phyloP scores from a whole-genome alignment of 2,329 filamentous ascomycete species.

The Monosporascus sp. region DNA sequence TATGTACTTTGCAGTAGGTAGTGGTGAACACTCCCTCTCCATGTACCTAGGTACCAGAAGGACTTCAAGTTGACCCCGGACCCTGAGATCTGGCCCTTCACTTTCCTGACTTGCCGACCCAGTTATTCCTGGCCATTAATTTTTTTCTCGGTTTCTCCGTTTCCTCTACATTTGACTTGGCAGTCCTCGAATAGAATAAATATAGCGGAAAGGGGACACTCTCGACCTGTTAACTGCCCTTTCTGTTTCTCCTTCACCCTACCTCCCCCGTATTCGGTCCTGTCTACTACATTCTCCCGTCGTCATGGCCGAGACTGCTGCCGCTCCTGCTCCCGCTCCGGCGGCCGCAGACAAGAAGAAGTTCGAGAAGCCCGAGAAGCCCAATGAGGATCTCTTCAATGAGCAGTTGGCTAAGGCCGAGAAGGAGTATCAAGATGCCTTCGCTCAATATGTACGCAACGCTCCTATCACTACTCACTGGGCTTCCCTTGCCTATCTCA shows the following conservation, averaged over 20 bases:
- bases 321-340: conserved; percentile 41
- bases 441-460: conserved; percentile 48
- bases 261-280: neutral
- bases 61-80: neutral
- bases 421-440: conserved; percentile 76
- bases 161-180: neutral
- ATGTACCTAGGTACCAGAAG: neutral
- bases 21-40: neutral
- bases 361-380: conserved; percentile 63
- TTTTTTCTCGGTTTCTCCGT: neutral
- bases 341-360: conserved; percentile 43
- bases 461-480: neutral
- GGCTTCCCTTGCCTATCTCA: neutral
- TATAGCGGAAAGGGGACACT: neutral
- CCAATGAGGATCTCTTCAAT: conserved; percentile 82
- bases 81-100: neutral
- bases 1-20: neutral
- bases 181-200: too few species aligned
- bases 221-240: conserved; percentile 4
- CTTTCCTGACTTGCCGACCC: neutral
- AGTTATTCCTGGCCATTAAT: neutral
- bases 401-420: conserved; percentile 73
- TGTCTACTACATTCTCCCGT: neutral
- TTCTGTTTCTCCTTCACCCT: conserved; percentile 1
- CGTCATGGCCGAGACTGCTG: conserved; percentile 44